Base-by-base conservation (phyloP, 2,329 filamentous ascomycete genomes). In the Botrytis byssoidea region DNA sequence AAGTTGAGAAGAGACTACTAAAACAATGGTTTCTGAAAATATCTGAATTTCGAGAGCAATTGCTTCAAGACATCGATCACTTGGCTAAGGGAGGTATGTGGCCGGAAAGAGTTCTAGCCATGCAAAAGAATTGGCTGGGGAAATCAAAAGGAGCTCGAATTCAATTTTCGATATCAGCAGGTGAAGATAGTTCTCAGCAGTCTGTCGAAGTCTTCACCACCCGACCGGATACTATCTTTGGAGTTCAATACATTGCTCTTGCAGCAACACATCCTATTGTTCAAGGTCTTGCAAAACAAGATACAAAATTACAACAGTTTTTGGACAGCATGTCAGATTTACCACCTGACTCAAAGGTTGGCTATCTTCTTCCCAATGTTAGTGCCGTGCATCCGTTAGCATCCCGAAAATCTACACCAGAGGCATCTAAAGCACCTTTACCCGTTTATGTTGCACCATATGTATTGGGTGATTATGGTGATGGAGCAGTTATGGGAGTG, bases 1-100 rank as follows among this genome's bases (percentile, higher is more conserved):
- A 92, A 81, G 93, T 97, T 29, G 92, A 96, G 82, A 92, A 94
- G 83, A 85, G 89, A 74, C 88, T 89, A 77, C 85, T 97, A 66
- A 93, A 92, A 83, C 94, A 97, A 82, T 97, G 94, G 94, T 97
- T 97, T 81, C 89, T 97, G 76, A 90, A 90, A 75, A 97, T 96
- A 79, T 95, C 93, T 5, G 88, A 89, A 67, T 96, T 93, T 79
- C 90, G 92, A 75, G 90, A 95, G 71, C 85, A 88, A 6, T 84
- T 97, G 12, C 84, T 97, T 40, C 84, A 90, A 42, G 93, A 93
- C 75, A 85, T 97, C 1, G 88, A 93, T 44, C 82, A 85, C 6
- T 85, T 97, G 51, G 85, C 88, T 20, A 84, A 88, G 76, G 83
- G 89, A 25, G 87, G 86, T 3, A 87, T 87, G 32, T 97, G 94